Evolutionary conservation across 352 stramenopile genomes (phyloP), one percentile per base, ranked within the genome.

Genomic region (Pythium brachiatum): DNA sequence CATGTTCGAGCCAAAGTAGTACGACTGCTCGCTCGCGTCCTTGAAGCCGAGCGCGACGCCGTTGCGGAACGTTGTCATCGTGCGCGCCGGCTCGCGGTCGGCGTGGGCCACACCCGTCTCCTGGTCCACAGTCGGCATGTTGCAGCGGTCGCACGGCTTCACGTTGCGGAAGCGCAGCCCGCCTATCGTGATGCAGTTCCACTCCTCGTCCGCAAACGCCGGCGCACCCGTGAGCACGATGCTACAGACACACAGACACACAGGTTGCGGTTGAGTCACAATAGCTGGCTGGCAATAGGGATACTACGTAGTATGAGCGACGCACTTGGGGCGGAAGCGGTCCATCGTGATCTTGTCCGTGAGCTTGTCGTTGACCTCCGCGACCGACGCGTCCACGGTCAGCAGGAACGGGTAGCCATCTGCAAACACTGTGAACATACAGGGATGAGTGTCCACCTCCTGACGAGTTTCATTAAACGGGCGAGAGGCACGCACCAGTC

Each of bases 1-100:
- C 34, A 92, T 64, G 56, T 94, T 94, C 3, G 85, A 90, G 2
- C 85, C 85, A 55, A 94, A 94, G 72, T 91, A 94, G 43, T 78
- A 79, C 39, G 88, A 63, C 1, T 78, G 51, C 53, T 73, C 74
- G 29, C 67, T 76, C 31, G 74, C 81, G 38, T 84, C 62, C 18
- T 65, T 76, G 46, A 94, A 92, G 7, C 81, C 79, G 7, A 94
- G 69, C 0, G 70, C 44, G n/a, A 68, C 60, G 29, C 84, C 84
- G 32, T 94, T 92, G 39, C 81, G 83, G 58, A 79, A 60, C 9
- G 66, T 60, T 11, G 73, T 70, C 29, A 92, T 75, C 0, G 79
- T 81, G 48, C 74, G 81, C 25, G 68, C 74, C 23, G 81, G 79
- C 46, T 90, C 80, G 39, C 64, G 74, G 2, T 76, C 61, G 0